These are phyloP conservation scores for Chytriomyces hyalinus DNA, from an alignment of 192 early-diverging fungal species.

Conservation along the genomic window DNA sequence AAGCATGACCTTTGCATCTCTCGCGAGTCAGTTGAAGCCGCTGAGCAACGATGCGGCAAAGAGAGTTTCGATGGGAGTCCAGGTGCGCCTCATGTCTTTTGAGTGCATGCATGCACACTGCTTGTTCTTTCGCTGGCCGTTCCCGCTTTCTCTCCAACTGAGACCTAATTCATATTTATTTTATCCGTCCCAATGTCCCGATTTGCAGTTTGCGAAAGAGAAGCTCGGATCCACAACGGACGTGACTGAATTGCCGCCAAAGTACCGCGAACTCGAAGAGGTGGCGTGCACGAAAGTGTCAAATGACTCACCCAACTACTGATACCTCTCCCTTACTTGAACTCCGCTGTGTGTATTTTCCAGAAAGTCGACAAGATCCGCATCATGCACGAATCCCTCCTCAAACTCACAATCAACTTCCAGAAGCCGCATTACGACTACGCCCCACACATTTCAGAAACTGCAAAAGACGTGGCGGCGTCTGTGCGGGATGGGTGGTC, in stretches of 20 bases:
- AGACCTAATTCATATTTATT: neutral
- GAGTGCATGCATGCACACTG: neutral
- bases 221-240: slow-evolving; percentile 77
- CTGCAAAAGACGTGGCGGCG: slow-evolving; percentile 73
- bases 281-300: slow-evolving; percentile 44
- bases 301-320: neutral
- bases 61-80: slow-evolving; percentile 42
- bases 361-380: slow-evolving; percentile 82
- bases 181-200: neutral
- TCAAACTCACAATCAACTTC: slow-evolving; percentile 78
- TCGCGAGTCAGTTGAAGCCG: slow-evolving; percentile 51
- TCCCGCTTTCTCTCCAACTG: neutral
- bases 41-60: slow-evolving; percentile 47
- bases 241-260: slow-evolving; percentile 90
- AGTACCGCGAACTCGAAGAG: slow-evolving; percentile 91
- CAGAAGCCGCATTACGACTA: slow-evolving; percentile 78
- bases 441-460: slow-evolving; percentile 71
- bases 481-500: slow-evolving; percentile 63
- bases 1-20: neutral
- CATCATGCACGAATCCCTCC: slow-evolving; percentile 68
- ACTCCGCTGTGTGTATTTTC: neutral
- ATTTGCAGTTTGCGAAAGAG: slow-evolving; percentile 85
- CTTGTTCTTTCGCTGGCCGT: neutral
- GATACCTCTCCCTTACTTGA: too few relatives aligned
- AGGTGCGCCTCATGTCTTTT: slow-evolving; percentile 34